Percentiles rank a stretch among this genome's conserved stretches.
phyloP scores from a whole-genome alignment of 495 filamentous ascomycete genomes.

The Aspergillus egyptiacus region DNA sequence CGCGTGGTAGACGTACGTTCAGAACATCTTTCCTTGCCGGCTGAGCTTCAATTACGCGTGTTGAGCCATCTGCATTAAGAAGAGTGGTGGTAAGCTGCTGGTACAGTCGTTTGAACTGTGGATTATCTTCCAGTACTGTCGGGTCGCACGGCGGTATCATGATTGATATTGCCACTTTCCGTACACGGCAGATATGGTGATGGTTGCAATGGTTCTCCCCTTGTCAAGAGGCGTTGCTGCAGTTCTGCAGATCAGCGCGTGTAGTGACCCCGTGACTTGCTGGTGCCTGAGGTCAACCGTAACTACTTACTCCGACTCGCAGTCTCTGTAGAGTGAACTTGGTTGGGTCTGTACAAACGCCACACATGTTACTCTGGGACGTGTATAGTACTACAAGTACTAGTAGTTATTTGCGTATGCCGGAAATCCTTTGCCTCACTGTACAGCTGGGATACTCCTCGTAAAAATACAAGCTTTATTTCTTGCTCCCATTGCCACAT shows the following conservation, averaged over 20 bases:
- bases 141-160: constrained; percentile 66
- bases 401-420: too few species aligned
- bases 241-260: neutral
- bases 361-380: too few species aligned
- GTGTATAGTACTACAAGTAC: too few species aligned
- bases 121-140: constrained; percentile 54
- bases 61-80: constrained; percentile 58
- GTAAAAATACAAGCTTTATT: constrained; percentile 14
- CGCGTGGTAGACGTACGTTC: constrained; percentile 37
- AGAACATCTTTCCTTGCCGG: constrained; percentile 48
- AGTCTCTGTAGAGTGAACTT: too few species aligned
- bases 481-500: constrained; percentile 35
- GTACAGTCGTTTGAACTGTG: constrained; percentile 59
- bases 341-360: too few species aligned
- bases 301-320: neutral
- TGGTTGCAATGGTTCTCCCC: neutral
- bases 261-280: constrained; percentile 3
- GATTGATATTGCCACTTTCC: constrained; percentile 7
- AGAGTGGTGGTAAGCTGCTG: constrained; percentile 51
- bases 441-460: neutral
- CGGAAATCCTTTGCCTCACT: neutral
- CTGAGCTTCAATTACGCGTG: constrained; percentile 46
- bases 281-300: neutral
- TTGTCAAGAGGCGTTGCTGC: neutral
- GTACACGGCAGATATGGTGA: constrained; percentile 1